A percentile compares a stretch with the other conserved stretches of the same genome.
These are phyloP conservation scores for Oropetium thomaeum DNA, from an alignment of 176 grass and related monocot genomes.

Conservation along the genomic window DNA sequence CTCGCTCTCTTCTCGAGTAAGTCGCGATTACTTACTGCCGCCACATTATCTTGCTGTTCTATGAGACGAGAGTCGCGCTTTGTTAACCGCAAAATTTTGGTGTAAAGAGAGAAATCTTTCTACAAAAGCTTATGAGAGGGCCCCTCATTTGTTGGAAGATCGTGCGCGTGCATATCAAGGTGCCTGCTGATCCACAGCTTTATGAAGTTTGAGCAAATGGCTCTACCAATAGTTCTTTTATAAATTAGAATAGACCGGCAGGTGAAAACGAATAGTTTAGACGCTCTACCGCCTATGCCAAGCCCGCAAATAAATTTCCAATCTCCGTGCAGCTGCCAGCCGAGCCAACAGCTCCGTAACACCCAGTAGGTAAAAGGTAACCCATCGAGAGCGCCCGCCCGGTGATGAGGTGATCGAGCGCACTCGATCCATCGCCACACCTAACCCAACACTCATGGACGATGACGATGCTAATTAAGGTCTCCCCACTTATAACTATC, in stretches of 20 bases:
- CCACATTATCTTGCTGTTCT: slow-evolving; percentile 14
- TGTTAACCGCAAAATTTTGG: background rate
- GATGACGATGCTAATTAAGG: no score
- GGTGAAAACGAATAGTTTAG: background rate
- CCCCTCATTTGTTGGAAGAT: slow-evolving; percentile 6
- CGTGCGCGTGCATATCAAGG: background rate
- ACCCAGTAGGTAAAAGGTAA: slow-evolving; percentile 37
- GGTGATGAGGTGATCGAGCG: slow-evolving; percentile 10
- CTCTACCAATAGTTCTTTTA: no score
- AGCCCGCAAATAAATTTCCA: background rate
- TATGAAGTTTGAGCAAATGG: no score
- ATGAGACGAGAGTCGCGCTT: background rate
- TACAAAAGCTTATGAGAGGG: background rate
- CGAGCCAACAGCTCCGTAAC: background rate
- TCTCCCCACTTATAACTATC: background rate
- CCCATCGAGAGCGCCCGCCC: background rate
- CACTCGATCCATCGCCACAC: slow-evolving; percentile 4
- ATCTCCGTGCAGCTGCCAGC: background rate
- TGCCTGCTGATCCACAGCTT: background rate
- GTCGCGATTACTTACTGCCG: background rate
- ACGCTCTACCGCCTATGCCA: background rate
- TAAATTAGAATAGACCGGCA: background rate
- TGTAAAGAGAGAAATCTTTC: background rate
- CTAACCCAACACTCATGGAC: slow-evolving; percentile 15
- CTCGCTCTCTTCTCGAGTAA: background rate